These are phyloP conservation scores for Kondoa subrosea DNA, from an alignment of 768 basidiomycete species.

Conservation along the genomic window DNA sequence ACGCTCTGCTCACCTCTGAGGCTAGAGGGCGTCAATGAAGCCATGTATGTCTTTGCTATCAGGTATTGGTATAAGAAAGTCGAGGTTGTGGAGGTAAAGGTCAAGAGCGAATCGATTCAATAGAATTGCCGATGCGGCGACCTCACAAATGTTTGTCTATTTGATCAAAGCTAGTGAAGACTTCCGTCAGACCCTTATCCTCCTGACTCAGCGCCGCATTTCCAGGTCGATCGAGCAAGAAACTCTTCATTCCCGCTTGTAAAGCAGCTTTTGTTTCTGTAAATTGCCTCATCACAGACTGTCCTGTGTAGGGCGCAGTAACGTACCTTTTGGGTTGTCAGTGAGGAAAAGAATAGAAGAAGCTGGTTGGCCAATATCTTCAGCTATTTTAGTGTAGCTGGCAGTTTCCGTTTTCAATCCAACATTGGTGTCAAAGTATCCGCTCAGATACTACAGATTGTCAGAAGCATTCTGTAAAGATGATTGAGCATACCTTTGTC, in stretches of 20 bases:
- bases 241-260: background rate
- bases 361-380: background rate
- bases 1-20: background rate
- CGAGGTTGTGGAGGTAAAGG: background rate
- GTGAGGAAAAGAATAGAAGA: slow-evolving; percentile 4
- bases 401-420: background rate
- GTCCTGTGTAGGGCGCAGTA: background rate
- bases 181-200: background rate
- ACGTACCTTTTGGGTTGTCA: slow-evolving; percentile 5
- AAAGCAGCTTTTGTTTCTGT: background rate
- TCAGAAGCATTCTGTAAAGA: background rate
- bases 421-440: slow-evolving; percentile 7
- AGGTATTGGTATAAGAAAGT: background rate
- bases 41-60: slow-evolving; percentile 1
- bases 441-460: background rate
- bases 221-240: slow-evolving; percentile 1
- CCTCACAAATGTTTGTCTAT: background rate
- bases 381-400: background rate
- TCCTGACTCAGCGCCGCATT: background rate
- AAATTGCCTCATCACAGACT: background rate
- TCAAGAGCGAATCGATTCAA: background rate
- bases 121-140: no score
- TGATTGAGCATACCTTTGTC: background rate
- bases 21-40: slow-evolving; percentile 1
- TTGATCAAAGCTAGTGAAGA: slow-evolving; percentile 1